These are phyloP conservation scores for Neurospora sp. DNA, from an alignment of 495 filamentous ascomycete species.

Conservation along the genomic window DNA sequence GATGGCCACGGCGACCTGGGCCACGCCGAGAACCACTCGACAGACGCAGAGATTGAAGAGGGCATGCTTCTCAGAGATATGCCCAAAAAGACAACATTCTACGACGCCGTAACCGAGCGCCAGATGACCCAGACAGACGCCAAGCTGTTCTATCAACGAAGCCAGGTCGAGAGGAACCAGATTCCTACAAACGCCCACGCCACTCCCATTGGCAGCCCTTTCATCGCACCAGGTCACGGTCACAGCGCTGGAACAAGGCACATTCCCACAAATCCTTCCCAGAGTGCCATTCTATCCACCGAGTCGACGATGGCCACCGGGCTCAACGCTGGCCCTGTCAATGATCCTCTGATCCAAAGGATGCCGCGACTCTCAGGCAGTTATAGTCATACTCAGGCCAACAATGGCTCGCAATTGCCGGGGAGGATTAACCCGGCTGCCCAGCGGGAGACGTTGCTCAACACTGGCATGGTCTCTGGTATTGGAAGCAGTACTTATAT, in stretches of 20 bases:
- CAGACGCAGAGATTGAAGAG: conserved; percentile 25
- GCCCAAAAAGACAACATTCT: conserved; percentile 70
- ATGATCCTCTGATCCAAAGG: not conserved
- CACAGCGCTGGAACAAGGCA: conserved; percentile 16
- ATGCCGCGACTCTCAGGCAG: conserved; percentile 2
- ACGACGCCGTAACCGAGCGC: conserved; percentile 81
- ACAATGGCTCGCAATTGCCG: conserved; percentile 15
- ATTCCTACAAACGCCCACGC: conserved; percentile 37
- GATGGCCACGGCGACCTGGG: not conserved
- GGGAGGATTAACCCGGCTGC: conserved; percentile 18
- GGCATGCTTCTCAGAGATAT: conserved; percentile 65
- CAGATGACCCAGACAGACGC: conserved; percentile 84
- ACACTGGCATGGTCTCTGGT: conserved; percentile 16
- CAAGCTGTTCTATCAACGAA: conserved; percentile 89
- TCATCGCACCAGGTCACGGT: conserved; percentile 28
- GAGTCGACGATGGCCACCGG: conserved; percentile 5
- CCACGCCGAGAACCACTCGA: conserved; percentile 1
- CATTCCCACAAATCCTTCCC: conserved; percentile 11
- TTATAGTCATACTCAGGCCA: conserved; percentile 8
- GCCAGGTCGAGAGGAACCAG: conserved; percentile 52
- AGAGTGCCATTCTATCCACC: conserved; percentile 3
- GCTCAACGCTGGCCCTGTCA: conserved; percentile 5
- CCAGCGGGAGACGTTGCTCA: conserved; percentile 19
- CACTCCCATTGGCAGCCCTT: conserved; percentile 40
- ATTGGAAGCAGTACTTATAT: conserved; percentile 34